Percentiles rank a stretch among this genome's conserved stretches.
phyloP scores from a whole-genome alignment of 768 basidiomycete species.

The Auricularia auricula-judae region DNA sequence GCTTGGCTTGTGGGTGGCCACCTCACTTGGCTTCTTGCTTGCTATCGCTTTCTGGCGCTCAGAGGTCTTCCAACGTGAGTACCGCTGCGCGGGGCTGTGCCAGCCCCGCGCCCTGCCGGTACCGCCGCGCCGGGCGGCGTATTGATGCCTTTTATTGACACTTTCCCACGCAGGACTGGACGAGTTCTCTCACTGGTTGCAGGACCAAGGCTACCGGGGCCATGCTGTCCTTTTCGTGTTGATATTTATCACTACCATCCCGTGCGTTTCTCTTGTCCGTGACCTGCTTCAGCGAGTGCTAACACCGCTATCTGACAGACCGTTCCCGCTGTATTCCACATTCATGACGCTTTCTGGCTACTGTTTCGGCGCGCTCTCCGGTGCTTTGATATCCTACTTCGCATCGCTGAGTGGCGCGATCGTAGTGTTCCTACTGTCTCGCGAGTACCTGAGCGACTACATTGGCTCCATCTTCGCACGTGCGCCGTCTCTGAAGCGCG shows the following conservation, averaged over 20 bases:
- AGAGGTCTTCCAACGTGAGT: slow-evolving; percentile 72
- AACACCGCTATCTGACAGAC: slow-evolving; percentile 16
- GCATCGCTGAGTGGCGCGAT: slow-evolving; percentile 80
- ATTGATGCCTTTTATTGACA: neutral
- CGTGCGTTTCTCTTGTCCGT: slow-evolving; percentile 38
- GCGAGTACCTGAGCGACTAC: slow-evolving; percentile 48
- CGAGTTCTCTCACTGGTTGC: slow-evolving; percentile 66
- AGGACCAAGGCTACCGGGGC: slow-evolving; percentile 59
- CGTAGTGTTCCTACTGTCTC: slow-evolving; percentile 71
- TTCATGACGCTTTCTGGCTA: slow-evolving; percentile 88
- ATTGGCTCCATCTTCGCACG: slow-evolving; percentile 67
- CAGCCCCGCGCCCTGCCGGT: slow-evolving; percentile 2
- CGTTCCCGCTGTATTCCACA: slow-evolving; percentile 86
- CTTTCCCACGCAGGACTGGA: slow-evolving; percentile 54
- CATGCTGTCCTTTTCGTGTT: slow-evolving; percentile 69
- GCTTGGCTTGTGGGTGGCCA: slow-evolving; percentile 63
- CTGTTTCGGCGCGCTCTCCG: slow-evolving; percentile 75
- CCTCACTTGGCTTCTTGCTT: slow-evolving; percentile 64
- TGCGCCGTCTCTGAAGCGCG: slow-evolving; percentile 62
- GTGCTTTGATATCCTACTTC: slow-evolving; percentile 77
- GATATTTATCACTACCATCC: slow-evolving; percentile 76
- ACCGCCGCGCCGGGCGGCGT: neutral
- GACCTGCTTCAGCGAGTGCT: neutral
- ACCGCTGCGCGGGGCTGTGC: slow-evolving; percentile 1
- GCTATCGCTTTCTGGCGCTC: slow-evolving; percentile 78